Percentiles rank a stretch among this genome's conserved stretches.
These are phyloP conservation scores for Alternaria viburni DNA, from an alignment of 2,329 filamentous ascomycete genomes.

Conservation along the genomic window DNA sequence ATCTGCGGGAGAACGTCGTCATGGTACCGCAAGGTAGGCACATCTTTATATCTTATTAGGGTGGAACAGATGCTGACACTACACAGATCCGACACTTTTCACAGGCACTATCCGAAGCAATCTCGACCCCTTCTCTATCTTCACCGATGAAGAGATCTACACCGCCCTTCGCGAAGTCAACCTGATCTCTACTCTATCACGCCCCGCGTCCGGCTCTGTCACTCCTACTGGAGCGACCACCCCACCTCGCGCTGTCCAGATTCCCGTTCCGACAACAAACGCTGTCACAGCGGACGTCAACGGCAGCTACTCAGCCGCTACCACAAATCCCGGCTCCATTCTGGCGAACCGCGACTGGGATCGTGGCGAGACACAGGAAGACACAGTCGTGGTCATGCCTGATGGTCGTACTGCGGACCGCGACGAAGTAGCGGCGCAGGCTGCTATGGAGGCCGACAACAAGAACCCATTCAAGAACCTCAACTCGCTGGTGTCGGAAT, in stretches of 20 bases:
- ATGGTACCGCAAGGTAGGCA: slow-evolving; percentile 81
- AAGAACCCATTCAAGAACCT: slow-evolving; percentile 95
- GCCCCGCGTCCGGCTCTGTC: slow-evolving; percentile 35
- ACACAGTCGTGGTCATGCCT: slow-evolving; percentile 41
- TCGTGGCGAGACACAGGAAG: slow-evolving; percentile 35
- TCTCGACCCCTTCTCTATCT: slow-evolving; percentile 87
- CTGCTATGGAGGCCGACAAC: slow-evolving; percentile 67
- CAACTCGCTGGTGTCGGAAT: slow-evolving; percentile 82
- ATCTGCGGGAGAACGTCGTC: slow-evolving; percentile 90
- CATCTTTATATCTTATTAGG: too few relatives aligned
- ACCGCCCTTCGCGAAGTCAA: slow-evolving; percentile 86
- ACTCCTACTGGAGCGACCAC: slow-evolving; percentile 27
- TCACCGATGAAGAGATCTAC: slow-evolving; percentile 91
- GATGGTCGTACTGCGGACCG: slow-evolving; percentile 39
- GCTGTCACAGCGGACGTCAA: slow-evolving; percentile 35
- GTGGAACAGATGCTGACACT: slow-evolving; percentile 18
- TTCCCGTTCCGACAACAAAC: slow-evolving; percentile 39
- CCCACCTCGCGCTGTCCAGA: slow-evolving; percentile 36
- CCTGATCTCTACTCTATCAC: slow-evolving; percentile 66
- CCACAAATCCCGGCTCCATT: slow-evolving; percentile 41
- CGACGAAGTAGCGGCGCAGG: slow-evolving; percentile 22
- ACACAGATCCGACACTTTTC: slow-evolving; percentile 83
- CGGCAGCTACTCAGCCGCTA: slow-evolving; percentile 38
- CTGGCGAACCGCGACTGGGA: slow-evolving; percentile 38
- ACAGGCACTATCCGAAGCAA: slow-evolving; percentile 91